Evolutionary conservation across 2,329 filamentous ascomycete species (phyloP), one percentile per base, ranked within the genome.

Genomic region (Periconia sp.): DNA sequence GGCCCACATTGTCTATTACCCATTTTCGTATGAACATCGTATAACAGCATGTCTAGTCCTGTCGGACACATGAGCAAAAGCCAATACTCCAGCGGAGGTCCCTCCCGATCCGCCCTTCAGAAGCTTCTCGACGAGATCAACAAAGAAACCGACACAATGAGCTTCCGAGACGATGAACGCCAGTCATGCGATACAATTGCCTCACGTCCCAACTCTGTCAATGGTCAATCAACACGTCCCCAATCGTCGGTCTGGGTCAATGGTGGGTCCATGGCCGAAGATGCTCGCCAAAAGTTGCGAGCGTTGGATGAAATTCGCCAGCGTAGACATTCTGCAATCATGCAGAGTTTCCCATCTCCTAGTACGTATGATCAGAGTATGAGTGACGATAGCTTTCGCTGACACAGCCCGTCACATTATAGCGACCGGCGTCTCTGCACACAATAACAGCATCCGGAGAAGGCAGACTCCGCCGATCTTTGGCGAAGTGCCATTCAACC

Each of bases 91-190:
- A 50, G 41, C 18, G 15, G 40, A 8, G 57, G 39, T 5, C 54
- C 55, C 6, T 48, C 54, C 16, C 34, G 46, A 8, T 58, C 57
- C 4, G 41, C 61, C 12, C 54, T 67, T 10, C 50, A 59, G 21
- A 45, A 54, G 15, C 53, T 68, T 5, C 52, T 67, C 12, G 52
- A 63, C 13, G 60, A 65, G 25, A 60, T 67, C 44, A 56, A 51
- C 21, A 47, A 46, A 23, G 12, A 29, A 15, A 21, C 24, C 19
- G 25, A 34, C 13, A 3, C 15, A 30, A 41, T 19, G 5, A 19
- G 22, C 12, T 17, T 29, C 5, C 36, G 9, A 12, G 29, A 33
- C 4, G 22, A 8, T 12, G 8, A 34, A 5, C 12, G 13, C 26
- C 10, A 12, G 2, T 21, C 19, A 10, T 31, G 33, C 5, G 11